Percentiles rank a stretch among this genome's conserved stretches.
Conservation (phyloP, 768 basidiomycete genomes). For the Mycena maculata region DNA sequence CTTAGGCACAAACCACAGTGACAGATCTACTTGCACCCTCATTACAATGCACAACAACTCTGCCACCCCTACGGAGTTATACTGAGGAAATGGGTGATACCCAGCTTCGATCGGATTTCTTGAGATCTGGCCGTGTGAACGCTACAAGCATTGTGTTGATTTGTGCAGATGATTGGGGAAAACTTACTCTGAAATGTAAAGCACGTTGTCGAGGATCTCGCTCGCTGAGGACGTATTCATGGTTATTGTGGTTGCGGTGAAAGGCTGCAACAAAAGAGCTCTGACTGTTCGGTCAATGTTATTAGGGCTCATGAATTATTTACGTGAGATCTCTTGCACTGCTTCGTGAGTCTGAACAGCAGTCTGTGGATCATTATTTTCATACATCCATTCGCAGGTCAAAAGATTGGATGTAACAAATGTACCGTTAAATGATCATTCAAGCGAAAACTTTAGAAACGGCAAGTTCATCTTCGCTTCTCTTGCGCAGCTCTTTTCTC, state of each 20-base stretch:
- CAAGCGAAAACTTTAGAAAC: slow-evolving; percentile 92
- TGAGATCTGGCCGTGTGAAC: not conserved
- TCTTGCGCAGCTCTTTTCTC: slow-evolving; percentile 72
- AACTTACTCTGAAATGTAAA: not conserved
- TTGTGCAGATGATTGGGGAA: not conserved
- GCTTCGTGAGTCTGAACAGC: no score
- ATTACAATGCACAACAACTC: not conserved
- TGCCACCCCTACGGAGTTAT: not conserved
- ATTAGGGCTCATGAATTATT: no score
- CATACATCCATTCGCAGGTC: no score
- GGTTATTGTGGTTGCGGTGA: not conserved
- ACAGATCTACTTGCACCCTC: not conserved
- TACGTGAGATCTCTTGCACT: no score
- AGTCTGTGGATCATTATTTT: no score
- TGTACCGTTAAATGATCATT: slow-evolving; percentile 34
- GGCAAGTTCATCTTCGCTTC: slow-evolving; percentile 82
- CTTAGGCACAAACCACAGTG: not conserved
- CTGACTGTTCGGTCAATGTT: no score
- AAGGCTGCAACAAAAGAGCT: not conserved
- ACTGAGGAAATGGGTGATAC: not conserved
- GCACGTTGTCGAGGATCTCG: not conserved
- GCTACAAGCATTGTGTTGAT: not conserved
- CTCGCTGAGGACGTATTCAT: not conserved
- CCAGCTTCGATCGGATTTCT: not conserved
- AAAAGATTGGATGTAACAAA: not conserved